Base-by-base conservation (phyloP, 768 basidiomycete species). In the Hygrophorus russula region DNA sequence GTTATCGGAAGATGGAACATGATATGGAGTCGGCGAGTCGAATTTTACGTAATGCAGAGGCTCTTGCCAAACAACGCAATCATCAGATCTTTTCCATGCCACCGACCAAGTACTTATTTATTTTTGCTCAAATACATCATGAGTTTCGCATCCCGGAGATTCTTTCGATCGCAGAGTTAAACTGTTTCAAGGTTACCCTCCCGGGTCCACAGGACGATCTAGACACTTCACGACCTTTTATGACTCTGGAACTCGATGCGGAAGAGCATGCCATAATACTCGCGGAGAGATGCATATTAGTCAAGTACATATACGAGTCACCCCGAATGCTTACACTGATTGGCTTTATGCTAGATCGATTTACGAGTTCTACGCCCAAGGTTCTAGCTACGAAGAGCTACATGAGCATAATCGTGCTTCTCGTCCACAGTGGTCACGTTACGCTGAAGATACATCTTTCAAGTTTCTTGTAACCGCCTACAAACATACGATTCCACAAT, bases 131-230 rank as follows among this genome's bases (percentile, higher is more conserved):
- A 59, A 73, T 70, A 4, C 88, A 94, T 57, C 67, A 73, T 29
- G 81, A 87, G 29, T 94, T 94, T 56, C 70, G 92, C 18, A 59
- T 93, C 10, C 90, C 91, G 28, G 89, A 92, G 57, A 72, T 96
- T 0, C 59, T 63, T 24, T 92, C 90, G 3, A 59, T 92, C 31
- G 74, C 87, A 2, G 77, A 91, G 52, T 69, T 90, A 0, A 58
- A 82, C 63, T 75, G 70, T 7, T 85, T 96, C 57, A 52, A 66
- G 0, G 61, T 87, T 33, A 59, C 60, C 32, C 61, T 86, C 43
- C 64, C 78, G 15, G 24, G 24, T 24, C 49, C 59, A 5, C 53
- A 62, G 12, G 65, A 73, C 40, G 69, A 71, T 49, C 58, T 62
- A 45, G 76, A 82, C 60, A 60, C 69, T 5, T 66, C 60, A 33